A percentile compares a stretch with the other conserved stretches of the same genome.
Evolutionary conservation across 805 yeast species (phyloP).

Genomic region (Dipodascus albidus): DNA sequence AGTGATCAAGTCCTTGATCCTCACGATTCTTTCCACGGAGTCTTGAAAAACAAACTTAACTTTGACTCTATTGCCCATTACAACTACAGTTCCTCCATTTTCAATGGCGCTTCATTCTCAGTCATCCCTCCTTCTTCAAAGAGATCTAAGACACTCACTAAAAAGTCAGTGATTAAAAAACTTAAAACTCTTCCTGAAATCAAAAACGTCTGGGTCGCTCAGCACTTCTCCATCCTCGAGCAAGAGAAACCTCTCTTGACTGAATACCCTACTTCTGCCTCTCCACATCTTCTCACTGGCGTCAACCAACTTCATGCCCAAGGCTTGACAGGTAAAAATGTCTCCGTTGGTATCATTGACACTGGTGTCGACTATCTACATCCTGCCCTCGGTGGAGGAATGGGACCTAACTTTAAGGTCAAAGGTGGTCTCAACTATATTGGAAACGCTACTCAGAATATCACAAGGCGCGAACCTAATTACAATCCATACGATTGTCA

Average conservation of each 20-base stretch:
- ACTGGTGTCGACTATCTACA: constrained; percentile 13
- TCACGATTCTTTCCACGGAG: not conserved
- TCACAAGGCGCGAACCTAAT: not conserved
- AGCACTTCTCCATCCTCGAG: not conserved
- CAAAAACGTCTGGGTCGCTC: constrained; percentile 2
- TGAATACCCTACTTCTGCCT: not conserved
- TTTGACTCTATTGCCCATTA: not conserved
- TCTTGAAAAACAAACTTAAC: not conserved
- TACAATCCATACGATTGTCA: constrained; percentile 11
- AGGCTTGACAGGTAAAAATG: constrained; percentile 9
- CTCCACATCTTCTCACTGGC: constrained; percentile 2
- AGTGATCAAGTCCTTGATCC: not conserved
- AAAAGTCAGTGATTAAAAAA: not conserved
- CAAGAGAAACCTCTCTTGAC: not conserved
- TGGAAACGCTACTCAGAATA: not conserved
- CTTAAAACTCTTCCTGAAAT: not conserved
- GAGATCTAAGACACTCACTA: not conserved
- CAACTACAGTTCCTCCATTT: not conserved
- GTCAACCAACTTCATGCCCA: not conserved
- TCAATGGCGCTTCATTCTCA: not conserved
- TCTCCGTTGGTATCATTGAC: constrained; percentile 12
- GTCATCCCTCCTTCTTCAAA: not conserved
- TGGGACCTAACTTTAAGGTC: constrained; percentile 12
- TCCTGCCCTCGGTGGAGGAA: constrained; percentile 18
- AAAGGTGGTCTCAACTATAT: constrained; percentile 12